Percentiles rank a stretch among this genome's conserved stretches.
phyloP scores from a whole-genome alignment of 2,329 filamentous ascomycete species.

The Nemania sp. region DNA sequence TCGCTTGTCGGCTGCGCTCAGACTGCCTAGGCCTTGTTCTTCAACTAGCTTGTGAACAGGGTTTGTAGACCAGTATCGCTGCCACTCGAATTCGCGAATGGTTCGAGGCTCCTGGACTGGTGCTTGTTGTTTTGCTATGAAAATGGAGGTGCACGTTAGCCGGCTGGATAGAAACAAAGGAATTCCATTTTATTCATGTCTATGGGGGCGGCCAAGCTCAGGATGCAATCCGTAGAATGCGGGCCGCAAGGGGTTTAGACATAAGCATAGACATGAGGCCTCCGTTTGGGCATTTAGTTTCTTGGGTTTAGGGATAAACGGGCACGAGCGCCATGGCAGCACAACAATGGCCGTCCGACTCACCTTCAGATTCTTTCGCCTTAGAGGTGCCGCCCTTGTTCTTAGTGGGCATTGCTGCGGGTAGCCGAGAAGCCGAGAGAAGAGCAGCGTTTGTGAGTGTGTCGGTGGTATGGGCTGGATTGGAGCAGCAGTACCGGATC shows the following conservation, averaged over 20 bases:
- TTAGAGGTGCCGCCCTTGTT: constrained; percentile 35
- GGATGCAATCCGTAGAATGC: constrained; percentile 11
- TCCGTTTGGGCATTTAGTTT: neutral
- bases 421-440: constrained; percentile 18
- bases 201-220: neutral
- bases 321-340: neutral
- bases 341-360: constrained; percentile 19
- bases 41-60: constrained; percentile 52
- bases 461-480: constrained; percentile 1
- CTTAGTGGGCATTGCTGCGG: constrained; percentile 39
- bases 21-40: constrained; percentile 48
- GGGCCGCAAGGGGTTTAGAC: neutral
- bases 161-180: neutral
- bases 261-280: neutral
- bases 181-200: neutral
- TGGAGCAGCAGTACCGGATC: neutral
- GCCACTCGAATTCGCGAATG: constrained; percentile 51
- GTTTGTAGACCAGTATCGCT: constrained; percentile 54
- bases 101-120: constrained; percentile 47
- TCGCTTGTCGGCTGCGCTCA: constrained; percentile 53
- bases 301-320: constrained; percentile 11
- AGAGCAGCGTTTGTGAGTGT: neutral
- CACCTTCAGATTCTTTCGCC: constrained; percentile 37
- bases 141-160: constrained; percentile 1
- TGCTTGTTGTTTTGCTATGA: constrained; percentile 28